Conservation (phyloP, 805 yeast species). For the Saturnispora galanensis region DNA sequence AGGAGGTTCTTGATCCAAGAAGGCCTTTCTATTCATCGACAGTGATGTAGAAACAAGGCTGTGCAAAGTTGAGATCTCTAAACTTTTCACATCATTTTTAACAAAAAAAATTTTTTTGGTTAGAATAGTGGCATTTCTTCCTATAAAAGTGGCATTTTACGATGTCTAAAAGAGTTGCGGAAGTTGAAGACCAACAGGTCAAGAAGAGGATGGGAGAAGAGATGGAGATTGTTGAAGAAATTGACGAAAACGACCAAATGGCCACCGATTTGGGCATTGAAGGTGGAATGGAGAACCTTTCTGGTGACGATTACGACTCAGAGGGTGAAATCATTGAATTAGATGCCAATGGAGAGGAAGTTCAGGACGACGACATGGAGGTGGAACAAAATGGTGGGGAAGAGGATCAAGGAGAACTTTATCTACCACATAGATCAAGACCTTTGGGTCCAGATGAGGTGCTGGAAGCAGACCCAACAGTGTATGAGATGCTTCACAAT, state of each 20-base stretch:
- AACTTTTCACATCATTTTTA: background rate
- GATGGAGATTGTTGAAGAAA: constrained; percentile 26
- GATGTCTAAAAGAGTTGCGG: constrained; percentile 29
- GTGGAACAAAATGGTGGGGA: constrained; percentile 22
- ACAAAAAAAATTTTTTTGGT: constrained; percentile 9
- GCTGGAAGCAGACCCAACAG: constrained; percentile 91
- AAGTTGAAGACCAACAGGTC: constrained; percentile 11
- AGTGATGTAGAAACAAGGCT: background rate
- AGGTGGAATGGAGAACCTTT: constrained; percentile 73
- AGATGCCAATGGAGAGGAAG: constrained; percentile 49
- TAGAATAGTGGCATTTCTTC: constrained; percentile 1
- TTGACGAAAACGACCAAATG: constrained; percentile 37
- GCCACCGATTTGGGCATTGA: constrained; percentile 53
- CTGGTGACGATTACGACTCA: constrained; percentile 87
- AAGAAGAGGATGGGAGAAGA: constrained; percentile 17
- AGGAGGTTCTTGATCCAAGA: constrained; percentile 80
- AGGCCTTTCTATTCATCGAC: constrained; percentile 44
- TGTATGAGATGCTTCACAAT: constrained; percentile 92
- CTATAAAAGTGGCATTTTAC: background rate
- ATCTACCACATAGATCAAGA: constrained; percentile 78
- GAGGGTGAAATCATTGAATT: constrained; percentile 82
- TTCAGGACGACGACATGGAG: constrained; percentile 29
- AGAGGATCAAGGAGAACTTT: constrained; percentile 29
- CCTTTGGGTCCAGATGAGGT: constrained; percentile 95
- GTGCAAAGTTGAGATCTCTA: constrained; percentile 2